Conservation (phyloP, 2,329 filamentous ascomycete species). For the Alternaria gansuensis region DNA sequence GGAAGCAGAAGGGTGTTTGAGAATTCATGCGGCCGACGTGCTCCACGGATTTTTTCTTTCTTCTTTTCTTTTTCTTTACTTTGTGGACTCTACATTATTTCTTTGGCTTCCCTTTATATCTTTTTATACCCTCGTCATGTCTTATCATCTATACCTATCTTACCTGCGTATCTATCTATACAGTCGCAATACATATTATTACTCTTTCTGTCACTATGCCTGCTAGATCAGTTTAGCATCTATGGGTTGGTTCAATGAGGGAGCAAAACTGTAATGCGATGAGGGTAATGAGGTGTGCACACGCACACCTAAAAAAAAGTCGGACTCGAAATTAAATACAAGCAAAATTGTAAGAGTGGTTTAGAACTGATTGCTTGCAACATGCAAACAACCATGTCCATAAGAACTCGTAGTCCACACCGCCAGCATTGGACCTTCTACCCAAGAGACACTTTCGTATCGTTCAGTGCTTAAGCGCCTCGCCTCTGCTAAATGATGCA, state of each 20-base stretch:
- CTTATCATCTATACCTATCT: background rate
- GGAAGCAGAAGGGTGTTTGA: constrained; percentile 15
- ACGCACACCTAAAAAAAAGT: background rate
- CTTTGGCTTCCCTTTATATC: background rate
- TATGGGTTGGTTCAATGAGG: no score
- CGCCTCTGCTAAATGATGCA: background rate
- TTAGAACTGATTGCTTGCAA: background rate
- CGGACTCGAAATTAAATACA: background rate
- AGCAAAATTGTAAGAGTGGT: background rate
- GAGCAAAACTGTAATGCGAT: background rate
- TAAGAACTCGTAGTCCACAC: background rate
- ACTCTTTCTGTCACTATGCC: background rate
- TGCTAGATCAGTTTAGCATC: background rate
- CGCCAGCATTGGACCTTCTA: background rate
- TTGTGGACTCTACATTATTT: background rate
- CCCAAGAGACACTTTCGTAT: background rate
- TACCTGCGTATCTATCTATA: constrained; percentile 1
- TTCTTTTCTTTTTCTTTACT: no score
- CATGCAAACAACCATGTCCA: background rate
- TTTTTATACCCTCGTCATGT: constrained; percentile 3
- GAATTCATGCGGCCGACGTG: background rate
- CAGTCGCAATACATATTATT: background rate
- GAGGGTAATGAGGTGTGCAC: background rate
- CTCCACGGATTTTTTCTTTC: background rate
- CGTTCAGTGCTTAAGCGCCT: background rate